Evolutionary conservation across 1,139 yeast genomes (phyloP).

Genomic region (Taphrina flavorubra): DNA sequence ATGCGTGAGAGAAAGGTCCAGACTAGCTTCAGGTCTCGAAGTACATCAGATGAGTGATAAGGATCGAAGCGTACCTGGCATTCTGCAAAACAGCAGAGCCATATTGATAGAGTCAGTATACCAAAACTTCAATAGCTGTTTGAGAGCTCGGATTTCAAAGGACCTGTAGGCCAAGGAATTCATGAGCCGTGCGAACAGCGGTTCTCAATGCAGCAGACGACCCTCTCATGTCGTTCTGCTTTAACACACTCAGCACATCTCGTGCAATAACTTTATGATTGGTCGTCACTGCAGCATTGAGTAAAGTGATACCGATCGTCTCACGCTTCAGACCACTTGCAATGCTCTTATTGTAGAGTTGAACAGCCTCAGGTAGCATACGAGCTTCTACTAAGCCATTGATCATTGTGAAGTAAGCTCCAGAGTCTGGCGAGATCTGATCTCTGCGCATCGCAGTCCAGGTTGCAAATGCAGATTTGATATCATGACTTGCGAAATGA

Average conservation of each 20-base stretch:
- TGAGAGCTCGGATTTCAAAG: too few species aligned
- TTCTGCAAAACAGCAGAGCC: too few species aligned
- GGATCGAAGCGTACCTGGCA: too few species aligned
- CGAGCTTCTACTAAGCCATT: background rate
- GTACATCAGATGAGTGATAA: too few species aligned
- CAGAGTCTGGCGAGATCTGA: slow-evolving; percentile 9
- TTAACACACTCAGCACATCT: background rate
- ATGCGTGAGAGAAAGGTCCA: too few species aligned
- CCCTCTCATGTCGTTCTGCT: background rate
- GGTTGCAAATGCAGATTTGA: background rate
- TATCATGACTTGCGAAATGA: background rate
- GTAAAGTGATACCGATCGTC: background rate
- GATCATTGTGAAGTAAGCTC: slow-evolving; percentile 18
- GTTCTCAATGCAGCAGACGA: background rate
- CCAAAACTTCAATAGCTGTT: too few species aligned
- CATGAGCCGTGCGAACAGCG: background rate
- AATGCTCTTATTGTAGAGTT: background rate
- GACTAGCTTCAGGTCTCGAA: too few species aligned
- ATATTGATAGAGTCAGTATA: too few species aligned
- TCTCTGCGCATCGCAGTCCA: slow-evolving; percentile 18
- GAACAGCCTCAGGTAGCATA: slow-evolving; percentile 13
- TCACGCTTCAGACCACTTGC: slow-evolving; percentile 10
- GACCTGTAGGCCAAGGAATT: background rate
- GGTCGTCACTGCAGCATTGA: slow-evolving; percentile 7
- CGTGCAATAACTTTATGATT: background rate